A percentile compares a stretch with the other conserved stretches of the same genome.
Conservation (phyloP, 2,329 filamentous ascomycete genomes). For the Diaporthe amygdali region DNA sequence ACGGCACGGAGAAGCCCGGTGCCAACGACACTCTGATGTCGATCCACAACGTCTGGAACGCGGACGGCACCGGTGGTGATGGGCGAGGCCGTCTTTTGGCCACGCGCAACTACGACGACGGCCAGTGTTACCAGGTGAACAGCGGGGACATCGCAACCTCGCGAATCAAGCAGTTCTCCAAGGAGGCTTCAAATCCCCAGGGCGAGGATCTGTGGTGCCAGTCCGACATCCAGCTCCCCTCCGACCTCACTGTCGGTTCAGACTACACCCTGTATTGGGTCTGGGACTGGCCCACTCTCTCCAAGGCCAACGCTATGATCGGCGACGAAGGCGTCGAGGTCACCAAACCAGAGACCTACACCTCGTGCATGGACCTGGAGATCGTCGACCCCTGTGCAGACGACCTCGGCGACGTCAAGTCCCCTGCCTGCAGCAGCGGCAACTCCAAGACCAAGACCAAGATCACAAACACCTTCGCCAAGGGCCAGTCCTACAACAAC, state of each 20-base stretch:
- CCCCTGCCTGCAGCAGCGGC: conserved; percentile 37
- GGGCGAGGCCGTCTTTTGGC: conserved; percentile 76
- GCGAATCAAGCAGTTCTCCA: conserved; percentile 63
- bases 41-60: conserved; percentile 80
- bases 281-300: conserved; percentile 85
- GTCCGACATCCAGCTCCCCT: conserved; percentile 77
- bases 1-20: conserved; percentile 69
- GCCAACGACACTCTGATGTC: conserved; percentile 41
- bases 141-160: conserved; percentile 57
- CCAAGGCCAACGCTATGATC: conserved; percentile 36
- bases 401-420: conserved; percentile 46
- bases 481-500: conserved; percentile 45
- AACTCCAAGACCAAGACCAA: conserved; percentile 29
- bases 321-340: conserved; percentile 39
- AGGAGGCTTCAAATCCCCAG: conserved; percentile 53
- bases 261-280: conserved; percentile 91
- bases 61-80: conserved; percentile 81
- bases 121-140: conserved; percentile 85
- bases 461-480: conserved; percentile 36
- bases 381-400: conserved; percentile 35
- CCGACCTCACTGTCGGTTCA: conserved; percentile 63
- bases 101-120: conserved; percentile 85
- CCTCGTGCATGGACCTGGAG: conserved; percentile 48
- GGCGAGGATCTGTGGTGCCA: conserved; percentile 77
- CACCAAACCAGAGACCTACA: conserved; percentile 43